Conservation (phyloP, 1,139 yeast genomes). For the Candida sp. region DNA sequence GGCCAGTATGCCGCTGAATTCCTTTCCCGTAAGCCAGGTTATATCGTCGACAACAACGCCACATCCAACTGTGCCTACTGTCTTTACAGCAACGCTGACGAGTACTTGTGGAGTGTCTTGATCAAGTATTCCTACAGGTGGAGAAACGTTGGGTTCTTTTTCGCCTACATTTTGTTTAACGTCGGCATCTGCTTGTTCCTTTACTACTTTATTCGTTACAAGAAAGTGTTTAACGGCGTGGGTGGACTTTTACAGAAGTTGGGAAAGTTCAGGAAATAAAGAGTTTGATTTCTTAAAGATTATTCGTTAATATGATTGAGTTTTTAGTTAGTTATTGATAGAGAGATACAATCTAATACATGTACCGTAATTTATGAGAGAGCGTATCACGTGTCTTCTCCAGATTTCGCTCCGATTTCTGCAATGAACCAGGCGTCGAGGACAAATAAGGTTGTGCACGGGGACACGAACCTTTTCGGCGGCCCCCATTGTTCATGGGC, state of each 20-base stretch:
- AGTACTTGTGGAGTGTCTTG: slow-evolving; percentile 49
- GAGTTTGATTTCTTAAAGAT: not conserved
- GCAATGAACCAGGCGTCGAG: too few relatives aligned
- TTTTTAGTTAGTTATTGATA: too few relatives aligned
- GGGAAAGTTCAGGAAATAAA: slow-evolving; percentile 8
- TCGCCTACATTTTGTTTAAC: slow-evolving; percentile 61
- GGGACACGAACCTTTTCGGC: too few relatives aligned
- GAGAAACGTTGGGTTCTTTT: slow-evolving; percentile 69
- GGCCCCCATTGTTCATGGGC: too few relatives aligned
- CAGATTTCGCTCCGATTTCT: too few relatives aligned
- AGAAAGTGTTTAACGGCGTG: slow-evolving; percentile 11
- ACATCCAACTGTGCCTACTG: slow-evolving; percentile 65
- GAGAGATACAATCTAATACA: too few relatives aligned
- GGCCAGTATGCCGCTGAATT: slow-evolving; percentile 45
- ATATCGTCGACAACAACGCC: slow-evolving; percentile 55
- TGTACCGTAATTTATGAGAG: too few relatives aligned
- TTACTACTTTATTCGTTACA: slow-evolving; percentile 25
- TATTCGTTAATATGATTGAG: too few relatives aligned
- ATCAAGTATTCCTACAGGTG: slow-evolving; percentile 54
- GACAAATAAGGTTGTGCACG: too few relatives aligned
- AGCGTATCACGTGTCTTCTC: too few relatives aligned
- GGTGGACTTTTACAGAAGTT: slow-evolving; percentile 5
- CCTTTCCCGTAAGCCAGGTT: slow-evolving; percentile 44
- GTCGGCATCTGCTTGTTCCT: slow-evolving; percentile 26
- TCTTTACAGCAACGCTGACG: slow-evolving; percentile 54